phyloP scores from a whole-genome alignment of 129 eudicot genomes.

The Pittosporum tobira region DNA sequence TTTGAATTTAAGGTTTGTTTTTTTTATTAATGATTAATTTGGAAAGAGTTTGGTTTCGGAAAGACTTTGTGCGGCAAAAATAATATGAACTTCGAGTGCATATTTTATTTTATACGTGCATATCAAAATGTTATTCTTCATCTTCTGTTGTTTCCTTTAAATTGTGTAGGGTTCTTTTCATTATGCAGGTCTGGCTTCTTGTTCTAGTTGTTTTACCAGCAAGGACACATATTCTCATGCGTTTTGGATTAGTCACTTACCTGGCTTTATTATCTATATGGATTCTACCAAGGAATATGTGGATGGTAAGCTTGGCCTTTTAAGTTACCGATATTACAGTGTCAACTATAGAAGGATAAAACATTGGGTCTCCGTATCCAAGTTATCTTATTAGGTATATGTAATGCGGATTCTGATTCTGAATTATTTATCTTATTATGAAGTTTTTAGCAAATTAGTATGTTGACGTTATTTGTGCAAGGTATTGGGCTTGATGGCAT shows the following conservation, averaged over 20 bases:
- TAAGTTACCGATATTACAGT: background rate
- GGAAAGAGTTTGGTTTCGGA: background rate
- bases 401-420: background rate
- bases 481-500: background rate
- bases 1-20: too few species aligned
- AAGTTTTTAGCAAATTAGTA: too few species aligned
- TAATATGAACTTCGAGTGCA: background rate
- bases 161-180: background rate
- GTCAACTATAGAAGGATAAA: background rate
- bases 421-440: background rate
- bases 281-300: constrained; percentile 60
- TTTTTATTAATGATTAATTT: too few species aligned
- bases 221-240: constrained; percentile 57
- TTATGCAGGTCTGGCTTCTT: constrained; percentile 82
- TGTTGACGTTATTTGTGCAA: constrained; percentile 1
- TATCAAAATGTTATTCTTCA: background rate
- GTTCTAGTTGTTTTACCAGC: constrained; percentile 76
- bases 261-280: constrained; percentile 56
- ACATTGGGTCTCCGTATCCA: background rate
- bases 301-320: constrained; percentile 52
- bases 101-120: too few species aligned
- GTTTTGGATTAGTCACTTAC: constrained; percentile 54
- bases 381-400: background rate
- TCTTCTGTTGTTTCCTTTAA: background rate
- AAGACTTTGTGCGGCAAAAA: background rate